phyloP scores from a whole-genome alignment of 768 basidiomycete species.

The Termitomyces sp. region DNA sequence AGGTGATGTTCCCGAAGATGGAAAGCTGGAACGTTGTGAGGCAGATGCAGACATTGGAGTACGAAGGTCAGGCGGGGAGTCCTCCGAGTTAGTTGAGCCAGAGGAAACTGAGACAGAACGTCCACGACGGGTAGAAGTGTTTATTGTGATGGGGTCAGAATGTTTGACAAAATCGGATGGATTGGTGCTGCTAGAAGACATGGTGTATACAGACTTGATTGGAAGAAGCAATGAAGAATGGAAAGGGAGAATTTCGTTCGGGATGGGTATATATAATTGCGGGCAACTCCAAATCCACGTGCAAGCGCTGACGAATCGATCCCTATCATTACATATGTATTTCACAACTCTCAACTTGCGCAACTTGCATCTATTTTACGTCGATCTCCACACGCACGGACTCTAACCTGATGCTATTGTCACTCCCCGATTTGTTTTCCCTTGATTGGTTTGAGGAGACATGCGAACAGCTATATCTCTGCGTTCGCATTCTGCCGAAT shows the following conservation, averaged over 20 bases:
- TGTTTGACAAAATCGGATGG: conserved; percentile 32
- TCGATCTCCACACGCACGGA: background rate
- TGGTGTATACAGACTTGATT: conserved; percentile 12
- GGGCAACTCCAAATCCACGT: conserved; percentile 16
- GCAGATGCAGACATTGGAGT: conserved; percentile 49
- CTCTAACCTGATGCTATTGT: background rate
- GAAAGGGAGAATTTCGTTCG: conserved; percentile 10
- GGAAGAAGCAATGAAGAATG: conserved; percentile 20
- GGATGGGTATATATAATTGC: conserved; percentile 21
- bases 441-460: background rate
- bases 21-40: conserved; percentile 40
- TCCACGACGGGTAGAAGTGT: conserved; percentile 36
- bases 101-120: conserved; percentile 68
- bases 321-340: background rate
- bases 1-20: conserved; percentile 64
- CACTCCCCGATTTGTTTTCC: background rate
- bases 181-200: conserved; percentile 26
- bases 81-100: conserved; percentile 50
- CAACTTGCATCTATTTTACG: background rate
- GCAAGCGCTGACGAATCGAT: conserved; percentile 16
- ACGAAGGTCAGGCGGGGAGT: conserved; percentile 48
- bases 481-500: background rate
- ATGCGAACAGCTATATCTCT: background rate
- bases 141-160: conserved; percentile 67
- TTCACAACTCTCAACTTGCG: background rate